Evolutionary conservation across 148 eudicot species (phyloP), one percentile per base, ranked within the genome.

Genomic region (Pharnaceum exiguum): DNA sequence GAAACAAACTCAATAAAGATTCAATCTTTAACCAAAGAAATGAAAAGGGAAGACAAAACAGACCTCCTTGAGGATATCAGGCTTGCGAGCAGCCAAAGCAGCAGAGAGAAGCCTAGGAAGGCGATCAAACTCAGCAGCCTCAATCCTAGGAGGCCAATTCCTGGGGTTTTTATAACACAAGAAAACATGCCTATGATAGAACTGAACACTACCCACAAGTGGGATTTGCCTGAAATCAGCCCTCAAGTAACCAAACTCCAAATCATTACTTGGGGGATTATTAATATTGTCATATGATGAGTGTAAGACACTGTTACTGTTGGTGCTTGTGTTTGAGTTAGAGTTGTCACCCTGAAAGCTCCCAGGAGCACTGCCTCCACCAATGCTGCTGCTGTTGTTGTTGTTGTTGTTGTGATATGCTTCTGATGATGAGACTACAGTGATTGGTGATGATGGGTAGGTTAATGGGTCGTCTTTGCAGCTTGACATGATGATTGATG

Each of bases 81-180:
- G 64, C 60, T 85, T 91, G 24, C 83, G 51, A 17, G 90, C 76
- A 32, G 68, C 75, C 49, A 93, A 63, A 51, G 90, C 77, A 46
- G 99, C 99, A 2, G 96, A 80, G 10, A 93, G 84, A 25, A 93
- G 79, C 68, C 99, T 67, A 9, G 99, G 99, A 29, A 93, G 48
- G 5, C 99, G 90, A 86, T 93, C 99, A 63, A 93, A 93, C 68
- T 93, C 99, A 15, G 99, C 95, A 37, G 96, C 99, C 64, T 93
- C 90, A 44, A 93, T 93, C n/a, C 99, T 68, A 2, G 90, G 83
- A 5, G 99, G 99, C 99, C 99, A 93, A 45, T 79, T 90, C 4
- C 56, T 65, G 56, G 99, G 99, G 66, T 81, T 83, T 67, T 93
- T 93, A 42, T 93, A 93, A 47, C 99, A 93, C 2, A 93, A 77